phyloP scores from a whole-genome alignment of 805 yeast genomes.

The Myxozyma lipomycoides region DNA sequence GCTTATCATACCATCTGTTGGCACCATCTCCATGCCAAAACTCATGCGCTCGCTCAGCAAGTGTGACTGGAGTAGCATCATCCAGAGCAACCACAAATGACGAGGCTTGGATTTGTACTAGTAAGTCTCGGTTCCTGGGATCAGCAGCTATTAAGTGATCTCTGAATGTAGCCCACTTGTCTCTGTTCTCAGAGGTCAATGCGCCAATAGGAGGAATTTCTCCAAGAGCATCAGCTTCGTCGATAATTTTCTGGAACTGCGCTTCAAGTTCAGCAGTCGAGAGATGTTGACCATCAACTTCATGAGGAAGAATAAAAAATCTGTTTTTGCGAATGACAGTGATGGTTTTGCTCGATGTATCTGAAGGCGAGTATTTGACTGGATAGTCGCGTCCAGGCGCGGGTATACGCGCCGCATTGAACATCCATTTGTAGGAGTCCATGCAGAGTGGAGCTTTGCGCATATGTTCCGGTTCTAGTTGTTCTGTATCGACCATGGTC shows the following conservation, averaged over 20 bases:
- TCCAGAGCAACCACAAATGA: slow-evolving; percentile 82
- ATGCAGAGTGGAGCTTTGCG: slow-evolving; percentile 85
- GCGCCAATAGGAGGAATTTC: slow-evolving; percentile 61
- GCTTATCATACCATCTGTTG: slow-evolving; percentile 90
- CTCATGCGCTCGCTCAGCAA: slow-evolving; percentile 77
- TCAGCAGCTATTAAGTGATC: slow-evolving; percentile 50
- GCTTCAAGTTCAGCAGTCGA: slow-evolving; percentile 43
- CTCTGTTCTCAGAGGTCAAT: slow-evolving; percentile 80
- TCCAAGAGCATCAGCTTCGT: slow-evolving; percentile 43
- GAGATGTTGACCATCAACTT: slow-evolving; percentile 38
- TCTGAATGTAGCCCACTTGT: slow-evolving; percentile 66
- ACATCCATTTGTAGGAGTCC: slow-evolving; percentile 89
- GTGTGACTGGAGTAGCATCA: slow-evolving; percentile 62
- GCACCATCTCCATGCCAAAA: slow-evolving; percentile 95
- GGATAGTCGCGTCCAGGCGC: slow-evolving; percentile 54
- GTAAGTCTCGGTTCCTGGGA: slow-evolving; percentile 55
- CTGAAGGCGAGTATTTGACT: slow-evolving; percentile 41
- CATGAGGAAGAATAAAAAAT: slow-evolving; percentile 63
- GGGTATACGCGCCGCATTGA: slow-evolving; percentile 86
- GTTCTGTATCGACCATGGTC: slow-evolving; percentile 61
- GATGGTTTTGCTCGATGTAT: slow-evolving; percentile 55
- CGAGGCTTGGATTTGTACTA: slow-evolving; percentile 67
- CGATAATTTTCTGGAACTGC: slow-evolving; percentile 56
- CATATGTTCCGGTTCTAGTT: slow-evolving; percentile 73
- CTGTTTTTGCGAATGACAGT: slow-evolving; percentile 71